Evolutionary conservation across 768 basidiomycete species (phyloP).

Genomic region (Hysterangium stoloniferum): DNA sequence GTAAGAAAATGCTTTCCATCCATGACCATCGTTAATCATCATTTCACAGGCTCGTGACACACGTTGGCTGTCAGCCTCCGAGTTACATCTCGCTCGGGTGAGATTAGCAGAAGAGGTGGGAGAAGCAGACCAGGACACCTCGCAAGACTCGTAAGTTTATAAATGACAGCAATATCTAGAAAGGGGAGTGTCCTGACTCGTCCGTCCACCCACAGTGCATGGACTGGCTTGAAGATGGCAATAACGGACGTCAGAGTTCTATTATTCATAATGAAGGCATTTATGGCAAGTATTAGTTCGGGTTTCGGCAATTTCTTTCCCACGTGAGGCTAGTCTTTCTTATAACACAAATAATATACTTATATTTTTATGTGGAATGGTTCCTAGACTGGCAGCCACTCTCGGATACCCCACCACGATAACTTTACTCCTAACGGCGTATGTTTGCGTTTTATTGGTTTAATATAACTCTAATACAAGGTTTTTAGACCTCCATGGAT

Average conservation of each 20-base stretch:
- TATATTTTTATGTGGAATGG: not conserved
- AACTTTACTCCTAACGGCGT: constrained; percentile 56
- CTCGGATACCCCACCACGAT: constrained; percentile 55
- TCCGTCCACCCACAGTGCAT: constrained; percentile 11
- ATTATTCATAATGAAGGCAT: constrained; percentile 14
- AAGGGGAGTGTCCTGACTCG: not conserved
- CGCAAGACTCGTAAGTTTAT: constrained; percentile 45
- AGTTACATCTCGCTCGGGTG: constrained; percentile 53
- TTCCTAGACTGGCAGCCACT: constrained; percentile 40
- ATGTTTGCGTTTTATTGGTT: constrained; percentile 21
- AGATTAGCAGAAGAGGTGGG: constrained; percentile 62
- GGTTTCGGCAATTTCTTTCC: constrained; percentile 18
- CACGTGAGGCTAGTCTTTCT: constrained; percentile 33
- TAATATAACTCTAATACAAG: not conserved
- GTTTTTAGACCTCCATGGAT: constrained; percentile 53
- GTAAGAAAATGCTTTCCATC: not conserved
- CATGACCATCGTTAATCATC: not conserved
- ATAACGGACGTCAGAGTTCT: constrained; percentile 13
- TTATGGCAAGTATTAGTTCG: constrained; percentile 9
- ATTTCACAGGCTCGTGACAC: constrained; percentile 37
- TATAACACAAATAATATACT: not conserved
- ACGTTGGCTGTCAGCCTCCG: constrained; percentile 41
- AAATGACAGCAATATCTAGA: not conserved
- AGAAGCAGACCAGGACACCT: constrained; percentile 54
- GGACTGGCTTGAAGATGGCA: constrained; percentile 13